phyloP scores from a whole-genome alignment of 768 basidiomycete genomes.

The Psilocybe subaeruginosa region DNA sequence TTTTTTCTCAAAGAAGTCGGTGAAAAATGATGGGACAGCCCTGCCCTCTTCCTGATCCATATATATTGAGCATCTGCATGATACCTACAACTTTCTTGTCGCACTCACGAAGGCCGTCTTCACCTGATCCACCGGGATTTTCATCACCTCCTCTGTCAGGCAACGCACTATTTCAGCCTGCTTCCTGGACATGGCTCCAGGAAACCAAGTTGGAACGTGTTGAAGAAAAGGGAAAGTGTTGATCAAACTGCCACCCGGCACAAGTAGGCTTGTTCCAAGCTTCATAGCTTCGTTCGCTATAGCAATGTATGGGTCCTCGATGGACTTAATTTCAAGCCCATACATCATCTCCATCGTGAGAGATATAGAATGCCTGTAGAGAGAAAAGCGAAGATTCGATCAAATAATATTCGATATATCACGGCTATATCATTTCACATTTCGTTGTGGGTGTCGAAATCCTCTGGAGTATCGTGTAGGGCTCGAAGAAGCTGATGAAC shows the following conservation, averaged over 20 bases:
- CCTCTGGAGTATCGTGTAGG: too few relatives aligned
- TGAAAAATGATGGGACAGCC: constrained; percentile 10
- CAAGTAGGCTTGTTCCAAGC: constrained; percentile 19
- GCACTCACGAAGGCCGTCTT: background rate
- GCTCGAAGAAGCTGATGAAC: constrained; percentile 31
- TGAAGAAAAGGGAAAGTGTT: constrained; percentile 20
- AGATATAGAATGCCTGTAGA: constrained; percentile 13
- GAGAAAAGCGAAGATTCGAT: too few relatives aligned
- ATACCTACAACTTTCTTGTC: background rate
- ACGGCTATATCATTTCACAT: too few relatives aligned
- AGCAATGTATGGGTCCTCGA: constrained; percentile 17
- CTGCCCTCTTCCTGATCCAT: constrained; percentile 9
- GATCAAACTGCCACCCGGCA: constrained; percentile 8
- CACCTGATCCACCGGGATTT: constrained; percentile 12
- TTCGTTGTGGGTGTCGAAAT: background rate
- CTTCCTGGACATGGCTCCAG: constrained; percentile 15
- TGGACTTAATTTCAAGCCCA: constrained; percentile 16
- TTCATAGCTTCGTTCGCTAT: constrained; percentile 33
- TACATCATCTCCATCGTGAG: constrained; percentile 21
- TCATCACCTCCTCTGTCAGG: constrained; percentile 8
- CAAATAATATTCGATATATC: too few relatives aligned
- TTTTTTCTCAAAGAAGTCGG: constrained; percentile 10
- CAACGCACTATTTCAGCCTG: constrained; percentile 20
- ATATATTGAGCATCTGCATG: too few relatives aligned
- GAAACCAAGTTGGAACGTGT: constrained; percentile 23